Percentiles rank a stretch among this genome's conserved stretches.
Conservation (phyloP, 2,329 filamentous ascomycete species). For the Parascedosporium putredinis region DNA sequence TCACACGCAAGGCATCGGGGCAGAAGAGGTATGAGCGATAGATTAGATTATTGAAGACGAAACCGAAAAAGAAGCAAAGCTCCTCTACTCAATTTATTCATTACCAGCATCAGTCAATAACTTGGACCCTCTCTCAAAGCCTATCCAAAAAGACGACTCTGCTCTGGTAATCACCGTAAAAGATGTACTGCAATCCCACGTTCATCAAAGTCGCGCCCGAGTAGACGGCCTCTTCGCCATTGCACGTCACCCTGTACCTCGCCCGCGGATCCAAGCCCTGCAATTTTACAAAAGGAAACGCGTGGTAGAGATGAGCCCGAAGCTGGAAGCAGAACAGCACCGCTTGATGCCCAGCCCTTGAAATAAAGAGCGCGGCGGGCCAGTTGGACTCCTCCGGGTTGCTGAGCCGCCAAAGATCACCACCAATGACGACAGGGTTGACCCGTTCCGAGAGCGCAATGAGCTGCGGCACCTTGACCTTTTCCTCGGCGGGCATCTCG, state of each 20-base stretch:
- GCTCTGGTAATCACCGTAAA: slow-evolving; percentile 45
- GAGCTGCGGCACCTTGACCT: slow-evolving; percentile 38
- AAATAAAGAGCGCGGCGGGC: slow-evolving; percentile 51
- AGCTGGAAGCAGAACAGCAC: slow-evolving; percentile 54
- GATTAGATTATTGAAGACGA: too few species aligned
- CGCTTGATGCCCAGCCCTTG: slow-evolving; percentile 35
- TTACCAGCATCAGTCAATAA: too few species aligned
- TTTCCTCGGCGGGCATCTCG: slow-evolving; percentile 39
- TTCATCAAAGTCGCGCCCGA: slow-evolving; percentile 54
- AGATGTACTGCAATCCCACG: slow-evolving; percentile 42
- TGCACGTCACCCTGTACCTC: slow-evolving; percentile 33
- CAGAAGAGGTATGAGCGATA: too few species aligned
- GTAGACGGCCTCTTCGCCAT: slow-evolving; percentile 37
- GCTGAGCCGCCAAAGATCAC: slow-evolving; percentile 48
- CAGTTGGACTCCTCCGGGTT: slow-evolving; percentile 50
- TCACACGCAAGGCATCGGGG: too few species aligned
- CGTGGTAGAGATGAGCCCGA: slow-evolving; percentile 38
- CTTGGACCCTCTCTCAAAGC: too few species aligned
- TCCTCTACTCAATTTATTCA: too few species aligned
- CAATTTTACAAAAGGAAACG: slow-evolving; percentile 39
- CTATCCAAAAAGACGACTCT: slow-evolving; percentile 44
- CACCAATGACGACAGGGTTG: slow-evolving; percentile 47
- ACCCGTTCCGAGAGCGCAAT: slow-evolving; percentile 44
- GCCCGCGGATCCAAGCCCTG: slow-evolving; percentile 45
- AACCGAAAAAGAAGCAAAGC: too few species aligned